phyloP scores from a whole-genome alignment of 2,329 filamentous ascomycete species.

The Nothophaeocryptopus gaeumannii region DNA sequence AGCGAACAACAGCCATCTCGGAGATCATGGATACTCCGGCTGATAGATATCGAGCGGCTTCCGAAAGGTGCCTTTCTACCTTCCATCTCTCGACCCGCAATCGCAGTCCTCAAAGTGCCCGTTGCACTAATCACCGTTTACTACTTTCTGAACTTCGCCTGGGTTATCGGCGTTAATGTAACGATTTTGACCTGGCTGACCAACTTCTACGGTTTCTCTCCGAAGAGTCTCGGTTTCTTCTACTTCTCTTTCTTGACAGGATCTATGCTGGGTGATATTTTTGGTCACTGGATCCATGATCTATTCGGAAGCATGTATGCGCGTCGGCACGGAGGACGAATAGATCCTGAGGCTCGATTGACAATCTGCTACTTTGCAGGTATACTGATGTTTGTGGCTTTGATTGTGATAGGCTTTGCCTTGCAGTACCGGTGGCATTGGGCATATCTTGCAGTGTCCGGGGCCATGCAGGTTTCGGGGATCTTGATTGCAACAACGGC shows the following conservation, averaged over 20 bases:
- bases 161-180: constrained; percentile 27
- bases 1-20: constrained; percentile 34
- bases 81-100: constrained; percentile 37
- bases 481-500: constrained; percentile 56
- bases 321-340: constrained; percentile 48
- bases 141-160: constrained; percentile 37
- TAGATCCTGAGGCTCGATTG: constrained; percentile 58
- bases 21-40: constrained; percentile 29
- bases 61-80: constrained; percentile 36
- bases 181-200: constrained; percentile 28
- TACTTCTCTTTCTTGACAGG: constrained; percentile 60
- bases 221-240: constrained; percentile 52
- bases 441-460: constrained; percentile 35
- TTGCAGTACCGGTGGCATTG: constrained; percentile 48
- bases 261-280: constrained; percentile 52
- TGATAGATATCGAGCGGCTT: constrained; percentile 37
- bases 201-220: constrained; percentile 41
- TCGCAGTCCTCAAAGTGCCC: constrained; percentile 40
- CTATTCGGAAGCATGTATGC: constrained; percentile 47
- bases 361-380: constrained; percentile 48
- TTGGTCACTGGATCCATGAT: constrained; percentile 59
- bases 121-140: constrained; percentile 38
- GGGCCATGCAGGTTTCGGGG: constrained; percentile 56
- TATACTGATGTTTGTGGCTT: constrained; percentile 50
- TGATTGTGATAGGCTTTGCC: constrained; percentile 54